Base-by-base conservation (phyloP, 2,329 filamentous ascomycete genomes). In the Fusarium luffae region DNA sequence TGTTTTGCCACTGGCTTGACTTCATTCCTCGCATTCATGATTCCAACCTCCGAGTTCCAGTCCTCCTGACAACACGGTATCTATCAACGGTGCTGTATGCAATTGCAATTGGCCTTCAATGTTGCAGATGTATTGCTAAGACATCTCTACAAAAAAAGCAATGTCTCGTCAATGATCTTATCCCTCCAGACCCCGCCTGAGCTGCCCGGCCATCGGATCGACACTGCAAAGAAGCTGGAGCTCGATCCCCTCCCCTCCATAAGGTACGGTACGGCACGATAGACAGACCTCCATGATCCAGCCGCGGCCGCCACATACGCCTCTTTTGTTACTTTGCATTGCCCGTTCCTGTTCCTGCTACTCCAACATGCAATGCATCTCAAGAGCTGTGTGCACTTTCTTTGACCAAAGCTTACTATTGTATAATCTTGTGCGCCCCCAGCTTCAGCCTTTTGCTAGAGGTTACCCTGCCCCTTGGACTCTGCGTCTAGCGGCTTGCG, bases 251-350 rank as follows among this genome's bases (percentile, higher is more conserved):
- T 42, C 52, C 47, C 62, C 49, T 52, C 48, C 19, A 30, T 14
- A 37, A 37, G 34, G 34, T n/a, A n/a, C 34, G 34, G 34, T 12
- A 37, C 18, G 34, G 34, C 34, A 37, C 34, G 18, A 5, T 18
- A 37, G 34, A 37, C 34, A 37, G 5, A 7, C 41, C 48, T 52
- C 61, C 56, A 57, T 43, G 49, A 60, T 43, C 49, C 68, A 64
- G 32, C 48, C 62, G 62, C 55, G 63, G 52, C 72, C 70, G 70
- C 70, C 72, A 72, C 72, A 72, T 69, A 63, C 70, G 68, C 66
- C 62, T 59, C 69, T 68, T 60, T 37, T 56, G 21, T 16, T 65
- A 42, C 41, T 23, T 41, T 66, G 46, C 44, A 44, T 62, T 61
- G 27, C 56, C 44, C 52, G 34, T 52, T 50, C 42, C 44, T 61